phyloP scores from a whole-genome alignment of 352 stramenopile species.

The Phytophthora niederhauseri region DNA sequence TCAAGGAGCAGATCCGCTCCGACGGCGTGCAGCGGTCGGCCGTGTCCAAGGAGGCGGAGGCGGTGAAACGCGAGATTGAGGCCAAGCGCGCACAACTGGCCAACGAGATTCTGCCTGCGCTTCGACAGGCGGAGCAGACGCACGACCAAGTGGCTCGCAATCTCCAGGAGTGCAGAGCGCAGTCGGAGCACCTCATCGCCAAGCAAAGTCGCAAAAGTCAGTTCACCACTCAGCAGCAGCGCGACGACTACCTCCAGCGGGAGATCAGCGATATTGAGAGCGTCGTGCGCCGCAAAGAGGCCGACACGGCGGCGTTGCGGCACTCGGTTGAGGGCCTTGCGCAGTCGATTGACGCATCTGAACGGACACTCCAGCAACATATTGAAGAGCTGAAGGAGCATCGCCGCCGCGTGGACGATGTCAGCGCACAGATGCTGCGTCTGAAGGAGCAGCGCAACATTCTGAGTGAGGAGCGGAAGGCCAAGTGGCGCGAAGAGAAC shows the following conservation, averaged over 20 bases:
- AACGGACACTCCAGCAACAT: constrained; percentile 53
- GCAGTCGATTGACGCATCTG: constrained; percentile 46
- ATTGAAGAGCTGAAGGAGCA: constrained; percentile 58
- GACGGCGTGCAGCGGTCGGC: constrained; percentile 53
- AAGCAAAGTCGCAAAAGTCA: constrained; percentile 96
- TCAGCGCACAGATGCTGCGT: constrained; percentile 57
- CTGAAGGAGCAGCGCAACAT: constrained; percentile 85
- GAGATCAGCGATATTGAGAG: constrained; percentile 76
- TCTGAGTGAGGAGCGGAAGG: constrained; percentile 81
- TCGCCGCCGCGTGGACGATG: constrained; percentile 54
- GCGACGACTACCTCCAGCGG: constrained; percentile 85
- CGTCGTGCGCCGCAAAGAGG: constrained; percentile 64
- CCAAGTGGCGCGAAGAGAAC: constrained; percentile 84
- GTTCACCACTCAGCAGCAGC: constrained; percentile 93
- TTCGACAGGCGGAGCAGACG: constrained; percentile 48
- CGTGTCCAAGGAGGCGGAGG: constrained; percentile 56
- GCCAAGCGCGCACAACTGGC: constrained; percentile 55
- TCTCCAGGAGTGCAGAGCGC: constrained; percentile 58
- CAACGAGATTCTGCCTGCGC: constrained; percentile 57
- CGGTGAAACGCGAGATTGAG: constrained; percentile 64
- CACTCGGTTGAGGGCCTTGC: constrained; percentile 52
- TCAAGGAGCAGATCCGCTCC: constrained; percentile 61
- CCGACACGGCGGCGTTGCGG: constrained; percentile 49
- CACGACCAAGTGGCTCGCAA: constrained; percentile 90
- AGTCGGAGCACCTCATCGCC: constrained; percentile 93